Evolutionary conservation across 2,329 filamentous ascomycete genomes (phyloP), one percentile per base, ranked within the genome.

Genomic region (Albifimbria verrucaria): DNA sequence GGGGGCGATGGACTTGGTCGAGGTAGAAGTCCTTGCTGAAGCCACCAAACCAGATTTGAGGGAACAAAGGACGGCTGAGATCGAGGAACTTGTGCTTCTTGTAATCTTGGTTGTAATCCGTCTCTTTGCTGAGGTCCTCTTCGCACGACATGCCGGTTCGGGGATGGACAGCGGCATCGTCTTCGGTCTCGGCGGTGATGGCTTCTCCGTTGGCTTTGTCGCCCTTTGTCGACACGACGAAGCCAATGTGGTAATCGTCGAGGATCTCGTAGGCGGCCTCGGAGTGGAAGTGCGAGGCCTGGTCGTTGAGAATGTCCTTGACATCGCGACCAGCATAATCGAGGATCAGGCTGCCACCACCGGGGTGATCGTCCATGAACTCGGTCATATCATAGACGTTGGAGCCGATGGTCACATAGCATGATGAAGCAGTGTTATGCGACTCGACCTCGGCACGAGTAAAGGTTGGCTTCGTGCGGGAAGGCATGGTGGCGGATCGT

Each of bases 21-120:
- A 99, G 81, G 67, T 99, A 99, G 68, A 99, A 99, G n/a, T 90
- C 85, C 71, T 97, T 99, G 69, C 77, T 85, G 75, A 97, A 99
- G 25, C 88, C 89, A 46, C 92, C 89, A 59, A 77, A 81, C 88
- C 90, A 97, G 42, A 99, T 83, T 72, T 99, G 94, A 71, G 88
- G 79, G 52, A 99, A 80, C 52, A 99, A 80, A 7, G 94, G 93
- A 64, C 81, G 85, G 74, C 82, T 89, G 53, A 99, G 80, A 66
- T 99, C 93, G 55, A 99, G 80, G 66, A 99, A 99, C 72, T 96
- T 95, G 81, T 97, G 87, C 54, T 81, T 89, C 72, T 90, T 89
- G 77, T 88, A 99, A 68, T 99, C 94, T 45, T 73, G 72, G 22
- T 59, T 70, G 53, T 79, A 71, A 67, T 99, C 92, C 9, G 94